Base-by-base conservation (phyloP, 768 basidiomycete genomes). In the Rhodosporidiobolus odoratus region DNA sequence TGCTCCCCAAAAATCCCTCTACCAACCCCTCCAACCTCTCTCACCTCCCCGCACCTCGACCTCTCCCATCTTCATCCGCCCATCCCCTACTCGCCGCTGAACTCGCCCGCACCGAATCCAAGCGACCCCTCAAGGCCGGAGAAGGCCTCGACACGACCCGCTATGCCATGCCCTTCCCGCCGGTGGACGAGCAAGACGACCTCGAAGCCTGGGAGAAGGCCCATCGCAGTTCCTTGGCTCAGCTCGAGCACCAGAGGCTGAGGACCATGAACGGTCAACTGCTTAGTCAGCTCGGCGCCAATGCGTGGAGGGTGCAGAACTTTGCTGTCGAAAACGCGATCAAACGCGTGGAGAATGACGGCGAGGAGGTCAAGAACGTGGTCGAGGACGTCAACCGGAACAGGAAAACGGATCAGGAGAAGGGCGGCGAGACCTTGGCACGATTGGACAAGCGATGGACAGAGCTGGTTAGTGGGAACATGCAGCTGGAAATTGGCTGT, bases 401-500 rank as follows among this genome's bases (percentile, higher is more conserved):
- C 47, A 23, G 74, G 23, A 75, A 75, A 65, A 50, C 61, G 1
- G 63, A 67, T 27, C 74, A 75, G 65, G 70, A 75, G 54, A 60
- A 66, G 52, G 74, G 61, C 7, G 74, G 70, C 7, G 68, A 75
- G 67, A 64, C 59, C 6, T 41, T 75, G 23, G 47, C 19, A 10
- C 32, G 70, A 27, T 30, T 75, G 23, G 74, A 75, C 52, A 66
- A 62, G 61, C 58, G 67, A 40, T 75, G 74, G 74, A 71, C 67
- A 5, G 70, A 72, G 45, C 40, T 66, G 7, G 74, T 75, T 10
- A 54, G 47, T 4, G 57, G 67, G 16, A 69, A 63, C 54, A 56
- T 75, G 61, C 70, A 71, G 70, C 58, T 75, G 34, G 74, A 75
- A 68, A 69, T 75, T n/a, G 74, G 70, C 2, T 69, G 67, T 52